Base-by-base conservation (phyloP, 148 eudicot genomes). In the Cornus controversa region DNA sequence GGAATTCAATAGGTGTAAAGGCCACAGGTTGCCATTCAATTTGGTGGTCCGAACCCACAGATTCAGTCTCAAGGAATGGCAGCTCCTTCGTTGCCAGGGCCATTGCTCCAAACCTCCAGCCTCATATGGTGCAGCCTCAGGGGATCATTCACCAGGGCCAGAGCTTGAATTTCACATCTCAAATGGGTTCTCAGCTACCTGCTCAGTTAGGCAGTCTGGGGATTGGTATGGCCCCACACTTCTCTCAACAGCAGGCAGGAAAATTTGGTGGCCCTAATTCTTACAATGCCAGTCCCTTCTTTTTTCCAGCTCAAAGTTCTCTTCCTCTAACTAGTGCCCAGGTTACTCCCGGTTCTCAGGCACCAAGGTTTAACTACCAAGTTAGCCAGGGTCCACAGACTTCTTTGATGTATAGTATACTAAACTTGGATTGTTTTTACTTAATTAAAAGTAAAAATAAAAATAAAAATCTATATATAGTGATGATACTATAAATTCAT, bases 91-190 rank as follows among this genome's bases (percentile, higher is more conserved):
- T 77, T 84, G 74, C 88, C 77, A 73, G 81, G 88, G 88, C 88
- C 89, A 36, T 78, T 90, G 85, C 87, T 78, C 85, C 88, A 27
- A 82, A 88, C 80, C 81, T 89, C 67, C 97, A 80, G 54, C 90
- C 82, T 77, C 97, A 87, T 84, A 81, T 84, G 20, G 80, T 91
- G 89, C 91, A 83, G 78, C 82, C 92, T 73, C 98, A 84, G 79
- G 97, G 97, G 47, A 81, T 94, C 26, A 86, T 92, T 78, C 94
- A 91, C 84, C 98, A 87, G 82, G 88, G 90, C 36, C 98, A 82
- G 78, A 71, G 80, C 79, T 62, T 89, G 75, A 91, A 85, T 37
- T 94, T 83, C 75, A 78, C 87, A 45, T 76, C 92, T 70, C 95
- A 80, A 71, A 81, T 94, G 87, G 85, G 85, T 69, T 83, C 82